Evolutionary conservation across 192 early-diverging fungal species (phyloP), one percentile per base, ranked within the genome.

Genomic region (Coemansia sp.): DNA sequence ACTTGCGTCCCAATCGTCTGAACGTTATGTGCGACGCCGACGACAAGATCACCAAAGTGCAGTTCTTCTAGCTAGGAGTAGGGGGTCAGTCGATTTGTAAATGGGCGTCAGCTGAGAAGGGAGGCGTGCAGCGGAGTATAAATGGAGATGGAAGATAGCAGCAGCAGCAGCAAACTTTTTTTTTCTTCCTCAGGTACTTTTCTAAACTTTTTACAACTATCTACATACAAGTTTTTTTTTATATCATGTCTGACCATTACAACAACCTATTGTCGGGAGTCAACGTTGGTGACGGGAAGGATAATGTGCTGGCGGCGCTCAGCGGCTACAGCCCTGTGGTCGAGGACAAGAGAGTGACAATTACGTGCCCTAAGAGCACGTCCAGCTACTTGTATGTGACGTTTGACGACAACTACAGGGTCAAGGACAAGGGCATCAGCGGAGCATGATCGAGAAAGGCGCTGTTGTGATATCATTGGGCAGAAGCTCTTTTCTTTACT

Each of bases 1-100:
- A 82, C 63, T 46, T 77, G 63, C 55, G 72, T 2, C 69, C 70
- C 5, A 46, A 61, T 29, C 67, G 80, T 8, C 41, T 82, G 63
- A 82, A 82, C 51, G 36, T 82, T 47, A 55, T 71, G 31, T 74
- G 68, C 54, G 46, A 68, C 36, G 52, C 61, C 15, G 31, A 65
- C 1, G 75, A 70, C 51, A 6, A 40, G 31, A 72, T 82, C 22
- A 68, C 38, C 31, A 49, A 34, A 18, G 66, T 80, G 8, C 41
- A 31, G 22, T 80, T 72, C 55, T 55, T 22, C 55, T 78, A 78
- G 60, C 60, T 10, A 18, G 60, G 54, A 31, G 41, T 62, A 40
- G 31, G 60, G 60, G 24, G 60, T 1, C 1, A 18, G 29, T 16
- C 10, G 55, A 29, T 59, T 59, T 29, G 55, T 34, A 33, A 59